Conservation (phyloP, 495 filamentous ascomycete species). For the Amphirosellinia nigrospora region DNA sequence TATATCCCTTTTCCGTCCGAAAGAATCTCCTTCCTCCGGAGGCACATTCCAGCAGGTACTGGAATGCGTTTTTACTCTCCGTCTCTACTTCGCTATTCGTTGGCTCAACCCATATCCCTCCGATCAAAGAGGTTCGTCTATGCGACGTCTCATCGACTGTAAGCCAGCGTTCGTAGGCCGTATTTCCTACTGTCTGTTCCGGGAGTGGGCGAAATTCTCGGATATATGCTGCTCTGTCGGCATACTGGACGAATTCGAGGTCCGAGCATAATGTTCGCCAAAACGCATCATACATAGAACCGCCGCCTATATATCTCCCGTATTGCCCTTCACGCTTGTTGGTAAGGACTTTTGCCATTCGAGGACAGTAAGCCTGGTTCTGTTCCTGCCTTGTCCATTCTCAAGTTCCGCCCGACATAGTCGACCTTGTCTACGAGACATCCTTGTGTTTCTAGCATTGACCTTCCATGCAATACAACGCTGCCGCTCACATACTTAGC, state of each 20-base stretch:
- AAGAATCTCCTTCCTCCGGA: slow-evolving; percentile 33
- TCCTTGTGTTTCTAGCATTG: slow-evolving; percentile 26
- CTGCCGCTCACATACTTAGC: not conserved
- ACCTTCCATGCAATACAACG: slow-evolving; percentile 20
- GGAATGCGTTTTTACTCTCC: slow-evolving; percentile 29
- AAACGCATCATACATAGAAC: slow-evolving; percentile 24
- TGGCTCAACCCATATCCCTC: slow-evolving; percentile 25
- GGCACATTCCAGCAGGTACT: slow-evolving; percentile 33
- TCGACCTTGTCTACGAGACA: slow-evolving; percentile 30
- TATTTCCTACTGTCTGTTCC: not conserved
- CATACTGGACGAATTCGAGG: slow-evolving; percentile 18
- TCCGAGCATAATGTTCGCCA: slow-evolving; percentile 34
- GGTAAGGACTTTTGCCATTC: slow-evolving; percentile 16
- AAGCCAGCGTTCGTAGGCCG: slow-evolving; percentile 28
- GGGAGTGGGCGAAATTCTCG: slow-evolving; percentile 8
- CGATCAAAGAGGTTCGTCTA: slow-evolving; percentile 29
- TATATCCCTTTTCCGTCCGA: slow-evolving; percentile 32
- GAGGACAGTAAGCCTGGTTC: not conserved
- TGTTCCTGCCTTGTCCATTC: slow-evolving; percentile 14
- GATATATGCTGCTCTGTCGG: slow-evolving; percentile 8
- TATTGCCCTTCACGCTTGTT: too few relatives aligned
- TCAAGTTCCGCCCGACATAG: slow-evolving; percentile 26
- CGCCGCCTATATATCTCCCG: not conserved
- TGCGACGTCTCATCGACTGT: slow-evolving; percentile 17
- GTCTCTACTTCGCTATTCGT: slow-evolving; percentile 10